phyloP scores from a whole-genome alignment of 768 basidiomycete genomes.

The Serendipita sp. region DNA sequence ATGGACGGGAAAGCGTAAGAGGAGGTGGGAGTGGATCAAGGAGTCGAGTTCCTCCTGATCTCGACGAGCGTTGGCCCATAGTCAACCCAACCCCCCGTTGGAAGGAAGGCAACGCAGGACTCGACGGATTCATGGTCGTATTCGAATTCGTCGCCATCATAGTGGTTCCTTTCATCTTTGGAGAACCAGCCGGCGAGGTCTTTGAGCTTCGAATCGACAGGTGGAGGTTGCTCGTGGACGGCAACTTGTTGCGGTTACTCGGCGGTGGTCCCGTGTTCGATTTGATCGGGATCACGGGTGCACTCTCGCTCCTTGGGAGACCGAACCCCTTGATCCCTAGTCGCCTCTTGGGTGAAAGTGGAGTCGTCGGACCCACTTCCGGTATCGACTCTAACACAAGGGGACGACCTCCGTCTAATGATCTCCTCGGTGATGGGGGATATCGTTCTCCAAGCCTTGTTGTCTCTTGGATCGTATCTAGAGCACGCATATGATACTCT shows the following conservation, averaged over 20 bases:
- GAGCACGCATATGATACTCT: not conserved
- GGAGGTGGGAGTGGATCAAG: not conserved
- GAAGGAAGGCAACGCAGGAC: not conserved
- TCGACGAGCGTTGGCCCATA: not conserved
- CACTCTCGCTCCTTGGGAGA: not conserved
- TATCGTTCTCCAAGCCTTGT: not conserved
- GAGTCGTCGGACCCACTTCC: not conserved
- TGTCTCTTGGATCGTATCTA: not conserved
- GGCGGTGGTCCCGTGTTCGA: not conserved
- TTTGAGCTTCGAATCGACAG: not conserved
- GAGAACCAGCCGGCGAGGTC: not conserved
- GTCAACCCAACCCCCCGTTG: too few species aligned
- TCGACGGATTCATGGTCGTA: not conserved
- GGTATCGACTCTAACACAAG: not conserved
- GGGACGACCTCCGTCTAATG: not conserved
- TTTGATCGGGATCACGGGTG: not conserved
- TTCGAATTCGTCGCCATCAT: not conserved
- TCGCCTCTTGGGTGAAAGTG: not conserved
- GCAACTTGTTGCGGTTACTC: not conserved
- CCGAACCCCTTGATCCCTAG: not conserved
- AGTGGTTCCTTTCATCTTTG: not conserved
- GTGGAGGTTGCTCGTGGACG: not conserved
- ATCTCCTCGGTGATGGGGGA: not conserved
- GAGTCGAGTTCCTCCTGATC: not conserved
- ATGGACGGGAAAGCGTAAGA: not conserved